phyloP scores from a whole-genome alignment of 2,329 filamentous ascomycete species.

The Passalora sequoiae region DNA sequence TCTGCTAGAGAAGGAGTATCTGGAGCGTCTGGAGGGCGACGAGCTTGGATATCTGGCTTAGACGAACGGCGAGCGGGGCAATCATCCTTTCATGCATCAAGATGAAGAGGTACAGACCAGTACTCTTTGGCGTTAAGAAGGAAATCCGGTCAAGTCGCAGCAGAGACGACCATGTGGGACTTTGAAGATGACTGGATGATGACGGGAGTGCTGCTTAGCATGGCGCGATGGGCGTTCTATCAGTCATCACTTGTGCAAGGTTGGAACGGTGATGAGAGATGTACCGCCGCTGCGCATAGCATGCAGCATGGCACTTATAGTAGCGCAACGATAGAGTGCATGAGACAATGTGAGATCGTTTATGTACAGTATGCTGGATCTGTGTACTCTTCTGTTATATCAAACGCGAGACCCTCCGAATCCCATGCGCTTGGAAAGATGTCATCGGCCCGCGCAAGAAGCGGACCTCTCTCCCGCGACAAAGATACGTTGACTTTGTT shows the following conservation, averaged over 20 bases:
- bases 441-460: no score
- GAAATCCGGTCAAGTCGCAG: no score
- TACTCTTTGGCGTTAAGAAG: no score
- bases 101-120: no score
- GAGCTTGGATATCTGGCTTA: conserved; percentile 91
- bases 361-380: background rate
- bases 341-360: conserved; percentile 3
- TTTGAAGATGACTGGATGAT: background rate
- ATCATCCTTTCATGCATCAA: no score
- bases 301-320: conserved; percentile 5
- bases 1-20: conserved; percentile 95
- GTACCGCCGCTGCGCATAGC: background rate
- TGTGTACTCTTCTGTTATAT: no score
- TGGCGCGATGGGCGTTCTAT: conserved; percentile 30
- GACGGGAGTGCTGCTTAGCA: conserved; percentile 20
- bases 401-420: background rate
- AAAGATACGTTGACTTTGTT: conserved; percentile 5
- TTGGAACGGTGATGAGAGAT: conserved; percentile 5
- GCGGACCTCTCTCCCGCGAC: no score
- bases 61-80: background rate
- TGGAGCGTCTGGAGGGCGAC: conserved; percentile 90
- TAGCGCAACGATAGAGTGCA: conserved; percentile 5
- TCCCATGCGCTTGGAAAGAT: background rate
- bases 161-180: background rate
- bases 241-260: conserved; percentile 2